A percentile compares a stretch with the other conserved stretches of the same genome.
Evolutionary conservation across 2,329 filamentous ascomycete genomes (phyloP).

Genomic region (Aspergillus thermomutatus): DNA sequence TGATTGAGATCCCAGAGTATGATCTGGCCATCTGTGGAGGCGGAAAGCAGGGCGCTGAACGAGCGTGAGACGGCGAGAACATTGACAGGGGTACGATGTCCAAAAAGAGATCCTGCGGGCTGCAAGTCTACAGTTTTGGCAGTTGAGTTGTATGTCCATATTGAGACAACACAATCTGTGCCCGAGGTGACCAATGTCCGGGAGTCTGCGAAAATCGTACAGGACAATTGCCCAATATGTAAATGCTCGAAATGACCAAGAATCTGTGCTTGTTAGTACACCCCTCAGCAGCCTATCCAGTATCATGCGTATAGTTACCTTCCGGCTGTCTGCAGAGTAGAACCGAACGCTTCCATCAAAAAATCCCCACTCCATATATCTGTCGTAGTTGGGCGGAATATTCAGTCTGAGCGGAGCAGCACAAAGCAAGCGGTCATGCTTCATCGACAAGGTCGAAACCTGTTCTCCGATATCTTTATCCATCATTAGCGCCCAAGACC

Average conservation of each 20-base stretch:
- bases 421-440: conserved; percentile 78
- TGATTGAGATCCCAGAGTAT: conserved; percentile 94
- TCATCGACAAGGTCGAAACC: conserved; percentile 73
- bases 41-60: conserved; percentile 83
- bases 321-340: conserved; percentile 78
- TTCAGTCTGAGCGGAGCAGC: conserved; percentile 82
- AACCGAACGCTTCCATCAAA: conserved; percentile 90
- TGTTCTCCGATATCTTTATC: conserved; percentile 65
- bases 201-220: conserved; percentile 80
- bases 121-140: conserved; percentile 74
- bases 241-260: conserved; percentile 91
- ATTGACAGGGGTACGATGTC: conserved; percentile 80
- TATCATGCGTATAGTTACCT: conserved; percentile 45
- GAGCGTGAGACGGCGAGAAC: conserved; percentile 80
- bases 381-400: conserved; percentile 80
- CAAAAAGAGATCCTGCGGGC: conserved; percentile 78
- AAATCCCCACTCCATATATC: conserved; percentile 94
- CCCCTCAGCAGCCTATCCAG: not conserved
- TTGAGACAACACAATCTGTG: conserved; percentile 84
- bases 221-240: conserved; percentile 84
- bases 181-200: conserved; percentile 89
- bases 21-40: conserved; percentile 75
- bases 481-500: not conserved
- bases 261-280: conserved; percentile 38
- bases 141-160: conserved; percentile 68